These are phyloP conservation scores for Pseudoneurospora amorphoporcata DNA, from an alignment of 495 filamentous ascomycete genomes.

Conservation along the genomic window DNA sequence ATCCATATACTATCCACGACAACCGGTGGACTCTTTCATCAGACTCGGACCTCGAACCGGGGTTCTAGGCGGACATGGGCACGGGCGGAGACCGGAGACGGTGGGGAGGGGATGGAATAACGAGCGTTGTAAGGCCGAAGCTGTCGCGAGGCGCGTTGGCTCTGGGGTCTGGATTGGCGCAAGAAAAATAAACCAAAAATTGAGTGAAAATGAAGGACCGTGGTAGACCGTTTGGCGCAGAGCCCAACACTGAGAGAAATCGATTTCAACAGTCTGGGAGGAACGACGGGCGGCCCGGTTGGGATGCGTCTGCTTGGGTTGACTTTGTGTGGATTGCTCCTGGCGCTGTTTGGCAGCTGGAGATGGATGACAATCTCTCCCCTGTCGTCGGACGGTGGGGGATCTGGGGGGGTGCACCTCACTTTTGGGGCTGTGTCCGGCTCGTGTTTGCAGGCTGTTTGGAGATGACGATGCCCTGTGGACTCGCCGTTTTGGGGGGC, in stretches of 20 bases:
- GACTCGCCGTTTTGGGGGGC: not conserved
- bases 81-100: not conserved
- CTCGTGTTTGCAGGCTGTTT: not conserved
- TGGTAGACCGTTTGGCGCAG: not conserved
- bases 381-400: not conserved
- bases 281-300: not conserved
- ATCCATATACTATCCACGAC: slow-evolving; percentile 17
- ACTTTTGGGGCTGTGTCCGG: not conserved
- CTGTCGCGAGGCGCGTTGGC: not conserved
- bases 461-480: not conserved
- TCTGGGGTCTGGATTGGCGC: not conserved
- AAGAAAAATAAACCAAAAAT: not conserved
- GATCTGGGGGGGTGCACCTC: not conserved
- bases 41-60: slow-evolving; percentile 4
- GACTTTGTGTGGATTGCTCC: not conserved
- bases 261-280: not conserved
- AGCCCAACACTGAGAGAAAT: not conserved
- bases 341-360: not conserved
- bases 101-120: not conserved
- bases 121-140: not conserved
- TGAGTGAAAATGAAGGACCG: not conserved
- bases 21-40: slow-evolving; percentile 13
- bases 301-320: not conserved
- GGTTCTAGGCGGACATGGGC: not conserved
- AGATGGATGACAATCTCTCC: not conserved